A percentile compares a stretch with the other conserved stretches of the same genome.
These are phyloP conservation scores for Fusarium sterilihyphosum DNA, from an alignment of 2,329 filamentous ascomycete genomes.

Conservation along the genomic window DNA sequence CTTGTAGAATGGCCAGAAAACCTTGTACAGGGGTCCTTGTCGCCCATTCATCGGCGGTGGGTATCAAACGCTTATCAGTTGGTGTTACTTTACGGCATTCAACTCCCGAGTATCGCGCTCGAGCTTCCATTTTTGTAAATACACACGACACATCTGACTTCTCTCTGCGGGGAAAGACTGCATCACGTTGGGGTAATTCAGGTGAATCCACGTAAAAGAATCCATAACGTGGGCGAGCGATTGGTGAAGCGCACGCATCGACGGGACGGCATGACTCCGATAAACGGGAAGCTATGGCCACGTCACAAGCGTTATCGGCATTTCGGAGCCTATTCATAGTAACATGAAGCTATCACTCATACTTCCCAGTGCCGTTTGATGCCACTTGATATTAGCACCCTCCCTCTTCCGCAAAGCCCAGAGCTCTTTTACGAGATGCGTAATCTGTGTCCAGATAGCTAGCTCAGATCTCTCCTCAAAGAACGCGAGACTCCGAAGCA, in stretches of 20 bases:
- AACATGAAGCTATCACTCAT: conserved; percentile 41
- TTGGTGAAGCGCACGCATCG: neutral
- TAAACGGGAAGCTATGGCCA: neutral
- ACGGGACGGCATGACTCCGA: neutral
- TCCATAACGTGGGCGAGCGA: neutral
- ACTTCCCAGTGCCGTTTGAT: conserved; percentile 31
- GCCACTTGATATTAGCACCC: conserved; percentile 34
- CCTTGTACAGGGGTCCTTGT: neutral
- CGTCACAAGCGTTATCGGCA: neutral
- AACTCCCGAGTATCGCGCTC: neutral
- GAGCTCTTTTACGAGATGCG: conserved; percentile 27
- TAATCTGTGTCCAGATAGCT: conserved; percentile 37
- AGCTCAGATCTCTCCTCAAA: conserved; percentile 33
- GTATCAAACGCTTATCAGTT: neutral
- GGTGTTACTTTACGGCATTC: neutral
- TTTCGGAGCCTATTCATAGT: neutral
- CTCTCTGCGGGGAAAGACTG: neutral
- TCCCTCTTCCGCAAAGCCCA: conserved; percentile 32
- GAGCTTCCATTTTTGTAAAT: neutral
- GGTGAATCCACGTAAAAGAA: neutral
- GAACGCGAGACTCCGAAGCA: conserved; percentile 27
- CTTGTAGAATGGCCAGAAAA: neutral
- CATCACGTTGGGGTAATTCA: neutral
- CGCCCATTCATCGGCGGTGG: neutral
- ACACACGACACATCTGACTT: neutral